phyloP scores from a whole-genome alignment of 768 basidiomycete genomes.

The Chalciporus sphaerocephalus region DNA sequence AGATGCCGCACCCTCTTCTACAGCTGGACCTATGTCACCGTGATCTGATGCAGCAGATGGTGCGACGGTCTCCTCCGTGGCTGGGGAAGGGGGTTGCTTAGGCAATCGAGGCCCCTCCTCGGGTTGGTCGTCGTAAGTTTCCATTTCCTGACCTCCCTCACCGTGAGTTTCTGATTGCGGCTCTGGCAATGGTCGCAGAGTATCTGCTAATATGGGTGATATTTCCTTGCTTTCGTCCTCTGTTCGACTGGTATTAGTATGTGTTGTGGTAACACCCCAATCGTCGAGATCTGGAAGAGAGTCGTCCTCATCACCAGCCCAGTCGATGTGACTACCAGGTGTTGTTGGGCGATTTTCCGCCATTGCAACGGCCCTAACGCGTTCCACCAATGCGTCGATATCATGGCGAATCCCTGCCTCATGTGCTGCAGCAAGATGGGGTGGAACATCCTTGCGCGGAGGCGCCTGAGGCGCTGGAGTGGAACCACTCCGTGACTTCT shows the following conservation, averaged over 20 bases:
- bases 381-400: conserved; percentile 76
- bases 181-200: conserved; percentile 58
- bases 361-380: conserved; percentile 70
- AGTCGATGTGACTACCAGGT: conserved; percentile 79
- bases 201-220: conserved; percentile 65
- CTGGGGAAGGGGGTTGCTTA: conserved; percentile 7
- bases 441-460: conserved; percentile 52
- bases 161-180: conserved; percentile 27
- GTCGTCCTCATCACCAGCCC: conserved; percentile 84
- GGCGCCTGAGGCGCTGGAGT: conserved; percentile 26
- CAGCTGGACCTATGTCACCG: conserved; percentile 10
- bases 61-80: neutral
- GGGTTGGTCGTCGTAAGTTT: conserved; percentile 13
- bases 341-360: conserved; percentile 60
- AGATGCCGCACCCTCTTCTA: conserved; percentile 6
- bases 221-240: conserved; percentile 41
- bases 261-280: conserved; percentile 64
- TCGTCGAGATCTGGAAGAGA: conserved; percentile 80
- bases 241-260: conserved; percentile 24
- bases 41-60: conserved; percentile 16
- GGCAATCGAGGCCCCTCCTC: conserved; percentile 6
- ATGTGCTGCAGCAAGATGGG: conserved; percentile 43
- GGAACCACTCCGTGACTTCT: conserved; percentile 30
- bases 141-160: conserved; percentile 22
- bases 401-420: conserved; percentile 52